Base-by-base conservation (phyloP, 176 grass and related monocot genomes). In the Urochloa ruziziensis region DNA sequence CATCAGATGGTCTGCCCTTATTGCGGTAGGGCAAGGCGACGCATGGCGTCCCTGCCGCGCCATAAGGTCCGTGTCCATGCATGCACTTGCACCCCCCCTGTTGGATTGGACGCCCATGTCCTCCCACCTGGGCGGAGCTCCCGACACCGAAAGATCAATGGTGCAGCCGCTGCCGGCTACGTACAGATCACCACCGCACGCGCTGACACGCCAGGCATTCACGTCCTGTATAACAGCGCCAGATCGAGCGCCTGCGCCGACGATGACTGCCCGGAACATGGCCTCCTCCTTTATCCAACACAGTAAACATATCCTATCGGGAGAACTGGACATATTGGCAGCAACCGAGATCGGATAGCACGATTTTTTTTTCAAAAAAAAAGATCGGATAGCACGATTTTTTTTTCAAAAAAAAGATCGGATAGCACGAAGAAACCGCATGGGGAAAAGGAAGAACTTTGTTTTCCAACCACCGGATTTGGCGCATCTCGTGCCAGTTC, bases 21-120 rank as follows among this genome's bases (percentile, higher is more conserved):
- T 49, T 46, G 64, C 68, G 53, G 83, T 82, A 82, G 62, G 83
- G 30, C 70, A 70, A 37, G 11, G 62, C 63, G 70, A 28, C 52
- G 82, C 71, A 82, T 85, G 77, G 77, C 19, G 21, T 54, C 70
- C 87, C 82, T 82, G 72, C 52, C 29, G 30, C 60, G 52, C 85
- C 79, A 85, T 80, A 49, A 75, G 82, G 87, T 75, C 48, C 69
- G 37, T 58, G 78, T 30, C 15, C 70, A 47, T 28, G 40, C 40
- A 64, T 24, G 42, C 23, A 30, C 48, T 2, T 13, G 11, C 44
- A 13, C 4, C n/a, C n/a, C n/a, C n/a, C n/a, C 52, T 69, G 61
- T 17, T 80, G 21, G 68, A 53, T 53, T 37, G 59, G 80, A 79
- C 75, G n/a, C 44, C 9, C 56, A 59, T 59, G 56, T 67, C 33